Evolutionary conservation across 345 rosid genomes (phyloP).

Genomic region (Diplotaxis tenuifolia): DNA sequence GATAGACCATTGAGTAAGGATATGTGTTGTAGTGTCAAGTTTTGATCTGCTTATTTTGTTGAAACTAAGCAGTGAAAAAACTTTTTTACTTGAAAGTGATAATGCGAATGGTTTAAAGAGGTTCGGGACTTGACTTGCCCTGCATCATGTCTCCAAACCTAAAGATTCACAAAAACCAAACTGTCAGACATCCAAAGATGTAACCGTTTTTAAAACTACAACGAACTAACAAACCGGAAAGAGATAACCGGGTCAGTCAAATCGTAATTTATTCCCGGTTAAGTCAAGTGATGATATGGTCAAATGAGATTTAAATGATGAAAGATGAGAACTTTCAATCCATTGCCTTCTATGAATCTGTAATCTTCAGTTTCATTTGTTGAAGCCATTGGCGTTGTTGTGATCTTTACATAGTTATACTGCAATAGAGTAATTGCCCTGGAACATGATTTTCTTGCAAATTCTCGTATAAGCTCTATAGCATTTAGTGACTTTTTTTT

Average conservation of each 20-base stretch:
- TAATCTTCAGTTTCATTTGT: background rate
- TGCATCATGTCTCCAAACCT: too few species aligned
- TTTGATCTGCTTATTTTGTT: slow-evolving; percentile 33
- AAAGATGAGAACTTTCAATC: background rate
- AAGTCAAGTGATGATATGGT: background rate
- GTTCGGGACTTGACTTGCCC: slow-evolving; percentile 96
- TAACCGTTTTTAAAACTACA: too few species aligned
- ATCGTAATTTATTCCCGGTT: background rate
- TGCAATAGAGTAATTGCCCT: background rate
- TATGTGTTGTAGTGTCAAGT: slow-evolving; percentile 26
- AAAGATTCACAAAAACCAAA: too few species aligned
- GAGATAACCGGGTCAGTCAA: background rate
- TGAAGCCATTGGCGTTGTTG: background rate
- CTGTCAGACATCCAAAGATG: too few species aligned
- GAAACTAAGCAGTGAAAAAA: slow-evolving; percentile 30
- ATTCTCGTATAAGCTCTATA: background rate
- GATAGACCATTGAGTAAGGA: slow-evolving; percentile 41
- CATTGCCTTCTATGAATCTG: background rate
- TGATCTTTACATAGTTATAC: background rate
- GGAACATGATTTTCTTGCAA: background rate
- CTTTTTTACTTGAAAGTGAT: slow-evolving; percentile 3
- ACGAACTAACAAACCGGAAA: too few species aligned
- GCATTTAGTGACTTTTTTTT: background rate
- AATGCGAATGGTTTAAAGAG: slow-evolving; percentile 43
- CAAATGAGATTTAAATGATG: background rate